Conservation (phyloP, 805 yeast genomes). For the Brettanomyces naardenensis region DNA sequence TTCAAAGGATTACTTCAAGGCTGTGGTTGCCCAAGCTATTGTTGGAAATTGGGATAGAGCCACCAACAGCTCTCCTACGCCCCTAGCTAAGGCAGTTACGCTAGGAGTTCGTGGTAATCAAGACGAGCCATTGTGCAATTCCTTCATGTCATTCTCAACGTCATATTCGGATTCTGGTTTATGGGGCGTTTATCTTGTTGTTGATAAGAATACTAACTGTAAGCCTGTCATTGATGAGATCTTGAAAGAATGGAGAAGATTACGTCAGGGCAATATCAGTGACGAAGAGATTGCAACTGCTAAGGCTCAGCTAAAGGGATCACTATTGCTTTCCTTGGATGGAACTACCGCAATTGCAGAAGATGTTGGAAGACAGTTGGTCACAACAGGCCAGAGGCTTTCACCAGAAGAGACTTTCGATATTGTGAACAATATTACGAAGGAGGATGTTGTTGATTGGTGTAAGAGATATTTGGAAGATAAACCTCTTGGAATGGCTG, state of each 20-base stretch:
- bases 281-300: slow-evolving; percentile 89
- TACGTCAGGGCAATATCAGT: slow-evolving; percentile 68
- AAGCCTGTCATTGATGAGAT: slow-evolving; percentile 67
- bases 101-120: slow-evolving; percentile 39
- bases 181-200: slow-evolving; percentile 92
- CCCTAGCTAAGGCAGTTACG: slow-evolving; percentile 56
- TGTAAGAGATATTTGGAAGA: slow-evolving; percentile 72
- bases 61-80: slow-evolving; percentile 78
- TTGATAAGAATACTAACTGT: slow-evolving; percentile 65
- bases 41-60: slow-evolving; percentile 98
- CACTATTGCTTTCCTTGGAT: slow-evolving; percentile 79
- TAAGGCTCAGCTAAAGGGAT: slow-evolving; percentile 90
- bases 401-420: slow-evolving; percentile 68
- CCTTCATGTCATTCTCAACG: slow-evolving; percentile 94
- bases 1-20: slow-evolving; percentile 90
- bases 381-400: slow-evolving; percentile 80
- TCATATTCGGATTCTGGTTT: slow-evolving; percentile 96
- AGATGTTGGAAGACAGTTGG: slow-evolving; percentile 95
- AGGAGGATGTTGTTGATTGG: slow-evolving; percentile 78
- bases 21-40: slow-evolving; percentile 92
- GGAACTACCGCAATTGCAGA: slow-evolving; percentile 96
- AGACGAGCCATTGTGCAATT: slow-evolving; percentile 71
- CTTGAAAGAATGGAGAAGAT: slow-evolving; percentile 80
- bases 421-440: slow-evolving; percentile 70
- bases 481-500: slow-evolving; percentile 85